Conservation (phyloP, 352 stramenopile genomes). For the Phytophthora cryptogea region DNA sequence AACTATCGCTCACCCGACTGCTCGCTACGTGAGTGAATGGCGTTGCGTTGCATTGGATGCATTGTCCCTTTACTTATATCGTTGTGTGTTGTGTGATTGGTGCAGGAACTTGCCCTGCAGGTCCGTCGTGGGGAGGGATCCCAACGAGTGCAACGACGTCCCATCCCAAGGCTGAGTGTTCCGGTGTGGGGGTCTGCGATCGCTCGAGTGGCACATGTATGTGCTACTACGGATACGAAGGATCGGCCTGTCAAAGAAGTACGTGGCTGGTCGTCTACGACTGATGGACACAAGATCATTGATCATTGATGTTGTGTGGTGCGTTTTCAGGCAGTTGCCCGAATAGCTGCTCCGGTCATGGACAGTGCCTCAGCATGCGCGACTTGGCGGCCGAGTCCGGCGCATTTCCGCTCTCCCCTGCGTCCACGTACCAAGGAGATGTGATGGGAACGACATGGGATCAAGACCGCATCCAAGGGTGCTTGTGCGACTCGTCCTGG, state of each 20-base stretch:
- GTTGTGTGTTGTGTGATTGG: background rate
- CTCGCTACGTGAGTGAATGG: conserved; percentile 49
- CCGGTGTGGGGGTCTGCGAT: conserved; percentile 66
- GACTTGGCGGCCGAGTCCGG: conserved; percentile 49
- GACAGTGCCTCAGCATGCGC: conserved; percentile 72
- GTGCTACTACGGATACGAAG: conserved; percentile 73
- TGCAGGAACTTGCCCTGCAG: conserved; percentile 68
- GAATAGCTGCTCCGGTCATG: conserved; percentile 74
- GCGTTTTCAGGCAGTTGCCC: conserved; percentile 35
- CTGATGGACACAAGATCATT: background rate
- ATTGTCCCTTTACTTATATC: background rate
- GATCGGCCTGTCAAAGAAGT: conserved; percentile 74
- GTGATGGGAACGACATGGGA: conserved; percentile 74
- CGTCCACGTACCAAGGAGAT: conserved; percentile 60
- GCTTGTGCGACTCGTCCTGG: conserved; percentile 83
- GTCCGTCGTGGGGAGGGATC: conserved; percentile 65
- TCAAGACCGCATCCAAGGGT: conserved; percentile 75
- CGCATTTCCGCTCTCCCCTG: conserved; percentile 60
- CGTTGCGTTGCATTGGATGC: background rate
- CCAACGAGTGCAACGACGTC: conserved; percentile 44
- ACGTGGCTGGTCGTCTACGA: conserved; percentile 8
- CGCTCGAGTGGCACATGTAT: conserved; percentile 56
- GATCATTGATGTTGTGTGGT: background rate
- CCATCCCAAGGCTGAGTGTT: conserved; percentile 62
- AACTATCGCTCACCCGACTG: conserved; percentile 85